phyloP scores from a whole-genome alignment of 805 yeast genomes.

The Wickerhamiella lipophila region DNA sequence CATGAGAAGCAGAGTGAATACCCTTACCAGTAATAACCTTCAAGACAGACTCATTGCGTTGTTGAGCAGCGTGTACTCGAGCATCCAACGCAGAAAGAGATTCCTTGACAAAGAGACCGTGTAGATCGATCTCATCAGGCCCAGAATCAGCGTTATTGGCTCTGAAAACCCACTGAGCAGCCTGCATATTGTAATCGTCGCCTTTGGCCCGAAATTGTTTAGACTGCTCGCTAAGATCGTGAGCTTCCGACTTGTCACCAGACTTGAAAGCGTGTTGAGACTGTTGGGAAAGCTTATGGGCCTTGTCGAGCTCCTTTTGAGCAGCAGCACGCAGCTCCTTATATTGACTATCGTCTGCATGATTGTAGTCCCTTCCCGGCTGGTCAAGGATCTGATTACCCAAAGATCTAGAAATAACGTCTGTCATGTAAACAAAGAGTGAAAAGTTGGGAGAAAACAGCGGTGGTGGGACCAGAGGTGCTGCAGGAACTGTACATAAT shows the following conservation, averaged over 20 bases:
- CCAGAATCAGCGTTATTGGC: slow-evolving; percentile 83
- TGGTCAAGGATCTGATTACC: slow-evolving; percentile 8
- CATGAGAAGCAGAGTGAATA: slow-evolving; percentile 63
- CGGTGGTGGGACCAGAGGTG: background rate
- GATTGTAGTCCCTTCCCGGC: slow-evolving; percentile 9
- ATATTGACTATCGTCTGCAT: slow-evolving; percentile 34
- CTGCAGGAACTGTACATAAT: background rate
- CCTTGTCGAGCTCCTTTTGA: slow-evolving; percentile 46
- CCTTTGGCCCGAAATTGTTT: slow-evolving; percentile 48
- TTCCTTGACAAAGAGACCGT: slow-evolving; percentile 81
- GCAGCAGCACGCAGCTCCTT: slow-evolving; percentile 54
- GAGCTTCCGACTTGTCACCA: slow-evolving; percentile 66
- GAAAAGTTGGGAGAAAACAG: background rate
- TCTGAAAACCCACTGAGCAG: slow-evolving; percentile 52
- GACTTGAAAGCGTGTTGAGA: slow-evolving; percentile 65
- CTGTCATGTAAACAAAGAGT: background rate
- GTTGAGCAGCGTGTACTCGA: slow-evolving; percentile 48
- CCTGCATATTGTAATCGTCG: slow-evolving; percentile 58
- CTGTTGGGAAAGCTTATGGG: slow-evolving; percentile 43
- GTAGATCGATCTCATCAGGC: slow-evolving; percentile 79
- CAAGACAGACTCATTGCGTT: slow-evolving; percentile 45
- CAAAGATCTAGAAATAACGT: slow-evolving; percentile 6
- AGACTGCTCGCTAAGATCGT: slow-evolving; percentile 56
- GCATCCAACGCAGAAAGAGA: slow-evolving; percentile 66
- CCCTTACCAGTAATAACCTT: slow-evolving; percentile 92